Conservation (phyloP, 2,329 filamentous ascomycete species). For the Ophiostoma perfectum region DNA sequence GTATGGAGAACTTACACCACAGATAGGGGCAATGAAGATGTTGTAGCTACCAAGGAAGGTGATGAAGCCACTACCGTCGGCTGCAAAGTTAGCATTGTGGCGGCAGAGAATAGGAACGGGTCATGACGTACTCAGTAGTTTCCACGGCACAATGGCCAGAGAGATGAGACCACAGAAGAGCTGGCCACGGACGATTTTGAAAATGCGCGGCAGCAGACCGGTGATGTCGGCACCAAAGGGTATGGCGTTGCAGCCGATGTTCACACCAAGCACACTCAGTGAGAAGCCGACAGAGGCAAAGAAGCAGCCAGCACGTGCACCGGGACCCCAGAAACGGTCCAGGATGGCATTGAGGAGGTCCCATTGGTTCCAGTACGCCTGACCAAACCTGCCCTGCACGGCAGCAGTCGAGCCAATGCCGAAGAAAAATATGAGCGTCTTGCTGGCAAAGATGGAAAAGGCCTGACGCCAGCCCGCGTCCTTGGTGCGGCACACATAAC, state of each 20-base stretch:
- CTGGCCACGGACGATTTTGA: conserved; percentile 36
- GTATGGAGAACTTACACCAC: conserved; percentile 13
- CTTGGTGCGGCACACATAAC: conserved; percentile 33
- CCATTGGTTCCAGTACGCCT: conserved; percentile 29
- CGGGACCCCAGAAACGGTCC: conserved; percentile 25
- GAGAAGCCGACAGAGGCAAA: conserved; percentile 25
- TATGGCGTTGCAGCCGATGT: conserved; percentile 33
- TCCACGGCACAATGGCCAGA: conserved; percentile 28
- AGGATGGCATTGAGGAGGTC: conserved; percentile 25
- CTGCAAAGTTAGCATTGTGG: conserved; percentile 11
- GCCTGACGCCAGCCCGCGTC: conserved; percentile 28
- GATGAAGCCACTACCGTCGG: conserved; percentile 20
- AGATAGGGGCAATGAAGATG: conserved; percentile 27
- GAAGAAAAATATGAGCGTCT: conserved; percentile 29
- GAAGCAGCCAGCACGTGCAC: conserved; percentile 24
- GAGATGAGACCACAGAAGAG: conserved; percentile 26
- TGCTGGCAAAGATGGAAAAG: conserved; percentile 35
- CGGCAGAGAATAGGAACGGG: conserved; percentile 19
- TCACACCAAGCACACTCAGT: conserved; percentile 26
- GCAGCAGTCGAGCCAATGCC: conserved; percentile 42
- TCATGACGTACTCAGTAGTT: conserved; percentile 9
- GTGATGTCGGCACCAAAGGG: conserved; percentile 36
- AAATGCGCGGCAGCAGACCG: conserved; percentile 34
- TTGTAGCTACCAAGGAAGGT: conserved; percentile 28
- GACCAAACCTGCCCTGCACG: conserved; percentile 39